Conservation (phyloP, 768 basidiomycete species). For the Amanita rimosa region DNA sequence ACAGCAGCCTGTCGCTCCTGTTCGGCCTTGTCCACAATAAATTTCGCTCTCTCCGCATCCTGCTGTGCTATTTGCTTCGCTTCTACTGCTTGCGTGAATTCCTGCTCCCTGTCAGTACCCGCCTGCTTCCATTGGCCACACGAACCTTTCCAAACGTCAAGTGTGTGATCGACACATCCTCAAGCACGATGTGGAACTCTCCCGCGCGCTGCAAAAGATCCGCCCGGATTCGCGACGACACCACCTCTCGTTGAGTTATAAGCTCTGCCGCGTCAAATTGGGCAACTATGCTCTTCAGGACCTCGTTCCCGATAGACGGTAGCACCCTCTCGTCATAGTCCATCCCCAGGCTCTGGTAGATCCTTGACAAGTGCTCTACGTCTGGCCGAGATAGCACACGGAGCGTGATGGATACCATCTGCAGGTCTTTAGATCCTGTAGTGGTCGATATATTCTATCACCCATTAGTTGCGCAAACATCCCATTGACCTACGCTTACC, state of each 20-base stretch:
- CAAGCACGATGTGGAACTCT: constrained; percentile 91
- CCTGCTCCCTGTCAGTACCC: constrained; percentile 29
- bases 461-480: constrained; percentile 6
- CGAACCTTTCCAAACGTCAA: constrained; percentile 77
- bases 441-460: constrained; percentile 93
- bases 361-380: constrained; percentile 74
- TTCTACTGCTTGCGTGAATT: constrained; percentile 97
- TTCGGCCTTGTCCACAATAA: constrained; percentile 98
- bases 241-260: constrained; percentile 96
- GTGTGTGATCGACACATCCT: constrained; percentile 96
- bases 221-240: constrained; percentile 83
- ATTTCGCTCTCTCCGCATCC: constrained; percentile 98
- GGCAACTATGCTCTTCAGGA: constrained; percentile 94
- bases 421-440: constrained; percentile 96
- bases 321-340: constrained; percentile 98
- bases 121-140: background rate
- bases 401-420: constrained; percentile 96
- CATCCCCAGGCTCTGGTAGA: constrained; percentile 89
- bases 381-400: constrained; percentile 94
- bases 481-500: constrained; percentile 30
- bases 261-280: constrained; percentile 96
- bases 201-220: constrained; percentile 89
- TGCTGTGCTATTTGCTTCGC: constrained; percentile 99
- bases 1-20: constrained; percentile 99
- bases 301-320: constrained; percentile 97